Evolutionary conservation across 2,329 filamentous ascomycete genomes (phyloP).

Genomic region (Paraconiothyrium brasiliense): DNA sequence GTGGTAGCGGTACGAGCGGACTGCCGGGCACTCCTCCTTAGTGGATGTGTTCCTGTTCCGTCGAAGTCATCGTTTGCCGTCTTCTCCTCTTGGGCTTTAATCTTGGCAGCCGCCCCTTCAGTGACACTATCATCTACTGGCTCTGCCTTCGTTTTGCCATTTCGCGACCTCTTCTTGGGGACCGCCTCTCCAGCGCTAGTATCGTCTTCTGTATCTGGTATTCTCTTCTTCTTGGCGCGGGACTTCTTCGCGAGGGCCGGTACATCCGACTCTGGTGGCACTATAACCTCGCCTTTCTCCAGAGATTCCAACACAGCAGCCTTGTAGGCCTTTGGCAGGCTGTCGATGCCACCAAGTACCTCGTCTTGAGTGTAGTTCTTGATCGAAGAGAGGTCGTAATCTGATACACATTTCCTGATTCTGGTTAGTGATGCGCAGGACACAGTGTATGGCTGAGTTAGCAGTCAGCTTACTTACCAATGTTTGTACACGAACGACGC

Average conservation of each 20-base stretch:
- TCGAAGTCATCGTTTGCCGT: neutral
- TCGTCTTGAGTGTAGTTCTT: conserved; percentile 65
- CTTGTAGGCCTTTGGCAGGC: conserved; percentile 71
- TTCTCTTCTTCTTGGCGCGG: conserved; percentile 27
- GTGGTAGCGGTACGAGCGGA: neutral
- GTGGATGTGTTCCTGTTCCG: neutral
- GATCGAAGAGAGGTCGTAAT: conserved; percentile 71
- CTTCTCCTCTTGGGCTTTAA: no score
- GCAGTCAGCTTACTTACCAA: conserved; percentile 68
- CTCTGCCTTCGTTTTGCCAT: neutral
- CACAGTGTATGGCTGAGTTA: neutral
- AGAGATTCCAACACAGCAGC: conserved; percentile 76
- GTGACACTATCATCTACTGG: neutral
- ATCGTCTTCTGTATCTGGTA: neutral
- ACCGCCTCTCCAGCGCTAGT: conserved; percentile 20
- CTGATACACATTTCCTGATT: conserved; percentile 83
- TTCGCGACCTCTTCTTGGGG: conserved; percentile 26
- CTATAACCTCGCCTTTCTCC: conserved; percentile 77
- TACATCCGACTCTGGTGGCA: conserved; percentile 45
- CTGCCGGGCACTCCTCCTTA: neutral
- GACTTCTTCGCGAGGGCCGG: conserved; percentile 32
- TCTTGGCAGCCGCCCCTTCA: no score
- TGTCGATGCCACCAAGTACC: conserved; percentile 78
- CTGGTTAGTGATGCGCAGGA: conserved; percentile 15
- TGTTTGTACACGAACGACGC: conserved; percentile 79